Conservation (phyloP, 129 eudicot genomes). For the Flaveria ramosissima region DNA sequence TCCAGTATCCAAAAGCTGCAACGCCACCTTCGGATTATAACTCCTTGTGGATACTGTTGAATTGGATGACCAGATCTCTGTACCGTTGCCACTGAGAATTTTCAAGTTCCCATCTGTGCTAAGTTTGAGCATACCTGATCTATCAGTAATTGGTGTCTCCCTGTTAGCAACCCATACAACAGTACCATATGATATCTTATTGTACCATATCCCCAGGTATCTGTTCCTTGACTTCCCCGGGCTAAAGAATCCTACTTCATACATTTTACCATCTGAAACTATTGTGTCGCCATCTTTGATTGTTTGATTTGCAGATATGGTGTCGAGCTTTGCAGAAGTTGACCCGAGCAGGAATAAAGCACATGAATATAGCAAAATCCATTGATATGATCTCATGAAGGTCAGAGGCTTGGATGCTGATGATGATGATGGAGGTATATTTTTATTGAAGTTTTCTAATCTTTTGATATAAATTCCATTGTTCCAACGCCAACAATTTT, state of each 20-base stretch:
- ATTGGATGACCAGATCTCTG: constrained; percentile 32
- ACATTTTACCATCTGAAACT: constrained; percentile 24
- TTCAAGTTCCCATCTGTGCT: constrained; percentile 4
- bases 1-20: constrained; percentile 31
- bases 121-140: constrained; percentile 32
- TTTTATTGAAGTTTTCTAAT: no score
- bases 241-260: constrained; percentile 41
- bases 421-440: neutral
- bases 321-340: constrained; percentile 19
- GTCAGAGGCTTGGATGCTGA: neutral
- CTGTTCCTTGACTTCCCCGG: constrained; percentile 17
- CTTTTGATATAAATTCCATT: neutral
- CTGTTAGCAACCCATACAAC: constrained; percentile 43
- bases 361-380: neutral
- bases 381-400: constrained; percentile 2
- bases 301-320: constrained; percentile 16
- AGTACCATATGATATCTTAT: constrained; percentile 14
- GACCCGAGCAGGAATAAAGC: neutral
- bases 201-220: constrained; percentile 28
- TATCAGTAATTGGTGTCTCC: constrained; percentile 30
- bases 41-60: neutral
- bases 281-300: constrained; percentile 40
- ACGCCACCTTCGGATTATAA: neutral
- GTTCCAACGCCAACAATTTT: neutral
- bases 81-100: constrained; percentile 15